Evolutionary conservation across 2,329 filamentous ascomycete species (phyloP).

Genomic region (Coniosporium tulheliwenetii): DNA sequence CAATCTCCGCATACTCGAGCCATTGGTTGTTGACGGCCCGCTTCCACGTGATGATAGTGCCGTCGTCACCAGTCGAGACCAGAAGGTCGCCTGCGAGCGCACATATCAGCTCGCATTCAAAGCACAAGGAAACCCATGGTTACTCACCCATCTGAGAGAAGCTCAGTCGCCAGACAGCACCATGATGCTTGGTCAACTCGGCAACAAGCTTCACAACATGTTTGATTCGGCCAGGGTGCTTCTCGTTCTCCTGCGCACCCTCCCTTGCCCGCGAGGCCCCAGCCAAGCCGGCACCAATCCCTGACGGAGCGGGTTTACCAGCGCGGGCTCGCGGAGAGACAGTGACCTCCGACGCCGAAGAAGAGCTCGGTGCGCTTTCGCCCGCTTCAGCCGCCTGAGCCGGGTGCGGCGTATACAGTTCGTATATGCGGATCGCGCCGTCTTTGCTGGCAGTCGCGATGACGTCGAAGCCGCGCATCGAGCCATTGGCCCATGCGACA

Average conservation of each 20-base stretch:
- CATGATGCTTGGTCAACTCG: slow-evolving; percentile 49
- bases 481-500: slow-evolving; percentile 83
- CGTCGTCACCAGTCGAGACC: slow-evolving; percentile 63
- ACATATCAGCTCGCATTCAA: slow-evolving; percentile 24
- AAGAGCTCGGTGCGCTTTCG: neutral
- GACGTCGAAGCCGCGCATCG: slow-evolving; percentile 77
- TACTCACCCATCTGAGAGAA: slow-evolving; percentile 38
- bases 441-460: slow-evolving; percentile 90
- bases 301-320: slow-evolving; percentile 26
- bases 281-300: slow-evolving; percentile 38
- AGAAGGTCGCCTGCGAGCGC: slow-evolving; percentile 48
- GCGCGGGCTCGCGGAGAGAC: slow-evolving; percentile 9
- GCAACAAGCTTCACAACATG: slow-evolving; percentile 50
- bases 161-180: slow-evolving; percentile 59
- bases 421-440: slow-evolving; percentile 77
- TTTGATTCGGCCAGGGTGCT: slow-evolving; percentile 48
- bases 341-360: slow-evolving; percentile 14
- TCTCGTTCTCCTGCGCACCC: slow-evolving; percentile 37
- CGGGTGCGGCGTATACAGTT: slow-evolving; percentile 47
- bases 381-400: slow-evolving; percentile 28
- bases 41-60: slow-evolving; percentile 36
- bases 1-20: slow-evolving; percentile 32
- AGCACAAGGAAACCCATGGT: neutral
- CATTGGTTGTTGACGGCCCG: slow-evolving; percentile 31
- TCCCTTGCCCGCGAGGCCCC: slow-evolving; percentile 23